phyloP scores from a whole-genome alignment of 1,139 yeast species.

The Debaryomyces singareniensis region DNA sequence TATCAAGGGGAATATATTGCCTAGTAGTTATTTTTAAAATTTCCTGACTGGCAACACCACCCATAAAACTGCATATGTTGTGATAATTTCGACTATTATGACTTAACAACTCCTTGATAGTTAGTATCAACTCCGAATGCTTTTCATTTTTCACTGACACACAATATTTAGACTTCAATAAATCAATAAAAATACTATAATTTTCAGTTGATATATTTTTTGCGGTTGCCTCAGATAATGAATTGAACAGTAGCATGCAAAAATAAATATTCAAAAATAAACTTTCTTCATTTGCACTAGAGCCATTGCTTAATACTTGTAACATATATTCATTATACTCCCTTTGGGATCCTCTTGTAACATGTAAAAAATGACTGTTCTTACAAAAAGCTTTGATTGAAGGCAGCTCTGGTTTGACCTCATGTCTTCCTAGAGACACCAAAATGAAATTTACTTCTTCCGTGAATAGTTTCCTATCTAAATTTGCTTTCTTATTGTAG shows the following conservation, averaged over 20 bases:
- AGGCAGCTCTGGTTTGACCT: constrained; percentile 24
- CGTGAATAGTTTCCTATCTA: constrained; percentile 42
- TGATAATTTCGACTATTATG: constrained; percentile 29
- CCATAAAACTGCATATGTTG: constrained; percentile 44
- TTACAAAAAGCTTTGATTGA: constrained; percentile 52
- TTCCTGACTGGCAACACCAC: constrained; percentile 79
- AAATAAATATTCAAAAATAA: constrained; percentile 27
- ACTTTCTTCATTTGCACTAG: constrained; percentile 12
- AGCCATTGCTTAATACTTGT: constrained; percentile 11
- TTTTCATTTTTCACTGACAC: constrained; percentile 6
- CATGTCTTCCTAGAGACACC: constrained; percentile 14
- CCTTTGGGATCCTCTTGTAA: constrained; percentile 28
- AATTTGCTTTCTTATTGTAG: constrained; percentile 50
- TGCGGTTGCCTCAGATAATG: constrained; percentile 11
- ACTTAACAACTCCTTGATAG: constrained; percentile 22
- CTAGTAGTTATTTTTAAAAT: constrained; percentile 56
- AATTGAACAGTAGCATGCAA: constrained; percentile 26
- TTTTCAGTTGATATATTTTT: constrained; percentile 16
- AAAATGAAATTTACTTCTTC: constrained; percentile 22
- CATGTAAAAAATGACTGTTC: constrained; percentile 39
- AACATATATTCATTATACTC: constrained; percentile 12
- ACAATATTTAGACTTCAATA: constrained; percentile 11
- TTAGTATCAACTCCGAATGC: constrained; percentile 11
- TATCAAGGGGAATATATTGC: constrained; percentile 70
- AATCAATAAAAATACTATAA: constrained; percentile 13